Conservation (phyloP, 768 basidiomycete genomes). For the Pleurotus giganteus region DNA sequence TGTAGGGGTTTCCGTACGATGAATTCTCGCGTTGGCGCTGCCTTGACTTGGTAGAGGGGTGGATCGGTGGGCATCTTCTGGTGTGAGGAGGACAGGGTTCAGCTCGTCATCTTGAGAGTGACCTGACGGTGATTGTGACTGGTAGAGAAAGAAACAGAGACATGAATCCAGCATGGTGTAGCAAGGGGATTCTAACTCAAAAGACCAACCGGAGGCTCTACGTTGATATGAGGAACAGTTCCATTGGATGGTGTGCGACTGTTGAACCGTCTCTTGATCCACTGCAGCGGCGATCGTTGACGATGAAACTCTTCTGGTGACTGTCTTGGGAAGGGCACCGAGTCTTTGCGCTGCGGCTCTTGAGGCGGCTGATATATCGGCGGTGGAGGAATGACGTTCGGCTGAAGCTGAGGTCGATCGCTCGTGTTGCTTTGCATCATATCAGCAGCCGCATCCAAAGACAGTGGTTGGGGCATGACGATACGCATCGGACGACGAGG, state of each 20-base stretch:
- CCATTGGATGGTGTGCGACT: not conserved
- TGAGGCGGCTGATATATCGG: conserved; percentile 4
- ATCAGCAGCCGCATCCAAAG: not conserved
- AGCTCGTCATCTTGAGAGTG: conserved; percentile 6
- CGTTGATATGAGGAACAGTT: conserved; percentile 5
- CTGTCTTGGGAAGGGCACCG: conserved; percentile 3
- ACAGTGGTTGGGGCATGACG: conserved; percentile 3
- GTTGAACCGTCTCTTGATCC: conserved; percentile 1
- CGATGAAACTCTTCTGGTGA: not conserved
- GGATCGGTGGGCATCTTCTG: not conserved
- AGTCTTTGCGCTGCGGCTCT: not conserved
- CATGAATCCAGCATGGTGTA: not conserved
- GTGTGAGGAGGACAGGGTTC: conserved; percentile 2
- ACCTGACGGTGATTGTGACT: conserved; percentile 1
- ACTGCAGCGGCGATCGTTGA: not conserved
- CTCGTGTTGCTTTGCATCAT: conserved; percentile 14
- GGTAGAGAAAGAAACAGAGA: not conserved
- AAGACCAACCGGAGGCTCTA: conserved; percentile 4
- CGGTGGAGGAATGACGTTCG: conserved; percentile 9
- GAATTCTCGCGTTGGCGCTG: not conserved
- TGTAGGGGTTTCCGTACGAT: not conserved
- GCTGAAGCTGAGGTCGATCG: conserved; percentile 23
- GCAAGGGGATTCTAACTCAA: not conserved
- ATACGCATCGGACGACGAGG: not conserved
- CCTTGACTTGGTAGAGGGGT: not conserved